Base-by-base conservation (phyloP, 345 rosid species). In the Excoecaria cochinchinensis region DNA sequence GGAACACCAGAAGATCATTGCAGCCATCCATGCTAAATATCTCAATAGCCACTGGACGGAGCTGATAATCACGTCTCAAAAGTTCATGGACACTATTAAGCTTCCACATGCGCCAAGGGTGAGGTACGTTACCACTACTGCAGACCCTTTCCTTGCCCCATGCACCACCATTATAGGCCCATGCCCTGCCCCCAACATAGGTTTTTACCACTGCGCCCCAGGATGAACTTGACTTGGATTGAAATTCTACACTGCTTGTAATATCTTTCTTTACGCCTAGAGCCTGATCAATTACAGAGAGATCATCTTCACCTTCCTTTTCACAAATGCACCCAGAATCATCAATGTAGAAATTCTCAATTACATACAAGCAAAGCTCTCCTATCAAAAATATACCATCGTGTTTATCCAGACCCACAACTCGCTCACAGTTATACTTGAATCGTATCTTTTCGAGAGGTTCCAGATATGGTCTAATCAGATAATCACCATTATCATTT, bases 101-200 rank as follows among this genome's bases (percentile, higher is more conserved):
- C 87, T 95, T 95, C 99, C 99, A 95, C 99, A 93, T 93, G 77
- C 79, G 93, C 98, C 98, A 93, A 65, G 88, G 91, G 82, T 95
- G 99, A 59, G 97, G 95, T 74, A 96, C 78, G 84, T 89, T 96
- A 74, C 94, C 92, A 74, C 87, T 87, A 72, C 74, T 87, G 76
- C 89, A 74, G 57, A 90, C 83, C 85, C 86, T 93, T 88, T 93
- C 98, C 87, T 96, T 96, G 73, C 99, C 99, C 99, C 99, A 93
- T 46, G 98, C 99, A 82, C 99, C 99, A 79, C 98, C 98, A 89
- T 87, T 86, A 67, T 90, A 96, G 73, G 99, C 98, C 99, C 99
- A 96, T 52, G 99, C 99, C 82, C 95, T 87, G 68, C 97, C 99
- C 71, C 99, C 98, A 76, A 80, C 83, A 77, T 79, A 88, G 50